Percentiles rank a stretch among this genome's conserved stretches.
Conservation (phyloP, 2,329 filamentous ascomycete genomes). For the Fusarium pseudograminearum region DNA sequence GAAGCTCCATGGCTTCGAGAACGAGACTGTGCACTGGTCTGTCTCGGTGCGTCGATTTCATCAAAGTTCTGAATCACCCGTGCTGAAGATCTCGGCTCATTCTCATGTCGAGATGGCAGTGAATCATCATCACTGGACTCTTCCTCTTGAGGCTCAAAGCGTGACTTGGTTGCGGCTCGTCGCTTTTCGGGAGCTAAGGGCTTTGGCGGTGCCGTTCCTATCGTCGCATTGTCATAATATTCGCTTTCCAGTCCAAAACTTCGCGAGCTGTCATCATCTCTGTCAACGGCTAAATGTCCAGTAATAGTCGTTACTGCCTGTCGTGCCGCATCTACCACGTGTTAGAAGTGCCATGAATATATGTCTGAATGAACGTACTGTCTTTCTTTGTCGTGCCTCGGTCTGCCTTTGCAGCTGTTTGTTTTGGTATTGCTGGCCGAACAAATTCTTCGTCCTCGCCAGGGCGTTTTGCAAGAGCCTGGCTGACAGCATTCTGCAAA, state of each 20-base stretch:
- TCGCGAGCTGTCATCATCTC: constrained; percentile 50
- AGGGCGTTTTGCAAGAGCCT: constrained; percentile 42
- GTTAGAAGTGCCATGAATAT: constrained; percentile 6
- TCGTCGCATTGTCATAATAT: constrained; percentile 54
- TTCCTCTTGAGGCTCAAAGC: not conserved
- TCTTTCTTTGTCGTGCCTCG: constrained; percentile 40
- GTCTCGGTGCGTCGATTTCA: not conserved
- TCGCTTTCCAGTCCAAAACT: constrained; percentile 55
- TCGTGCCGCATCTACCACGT: constrained; percentile 6
- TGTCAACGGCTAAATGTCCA: constrained; percentile 25
- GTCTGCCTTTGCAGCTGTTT: constrained; percentile 18
- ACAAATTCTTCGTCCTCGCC: constrained; percentile 39
- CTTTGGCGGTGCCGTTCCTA: constrained; percentile 49
- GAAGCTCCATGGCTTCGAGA: not conserved
- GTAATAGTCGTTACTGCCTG: not conserved
- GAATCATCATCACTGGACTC: not conserved
- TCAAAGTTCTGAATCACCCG: constrained; percentile 1
- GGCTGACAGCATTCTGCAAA: constrained; percentile 49
- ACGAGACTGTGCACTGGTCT: not conserved
- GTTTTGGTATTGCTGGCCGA: constrained; percentile 19
- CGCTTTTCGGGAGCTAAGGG: constrained; percentile 7
- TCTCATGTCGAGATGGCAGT: not conserved
- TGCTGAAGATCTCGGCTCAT: not conserved
- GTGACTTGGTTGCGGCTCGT: not conserved
- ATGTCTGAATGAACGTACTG: constrained; percentile 18